Base-by-base conservation (phyloP, 306 rosid genomes). In the Corylus heterophylla region DNA sequence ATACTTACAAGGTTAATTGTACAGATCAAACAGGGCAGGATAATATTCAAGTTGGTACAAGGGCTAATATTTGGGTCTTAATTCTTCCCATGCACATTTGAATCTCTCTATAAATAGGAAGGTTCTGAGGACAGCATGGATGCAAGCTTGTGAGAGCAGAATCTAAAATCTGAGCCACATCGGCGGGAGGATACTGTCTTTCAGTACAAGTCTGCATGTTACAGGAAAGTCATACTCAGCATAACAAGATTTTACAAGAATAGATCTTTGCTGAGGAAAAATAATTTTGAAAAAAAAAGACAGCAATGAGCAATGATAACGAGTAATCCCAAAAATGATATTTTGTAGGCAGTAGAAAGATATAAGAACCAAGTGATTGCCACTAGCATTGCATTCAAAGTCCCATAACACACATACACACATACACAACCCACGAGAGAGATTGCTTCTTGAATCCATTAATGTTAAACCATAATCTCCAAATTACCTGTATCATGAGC, bases 1-100 rank as follows among this genome's bases (percentile, higher is more conserved):
- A 75, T 76, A 80, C 88, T 62, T 83, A 85, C 90, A 85, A 12
- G 16, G 29, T 67, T 56, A 72, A n/a, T 63, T 37, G 7, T 3
- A 75, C 27, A 22, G 63, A 79, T 52, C 42, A 51, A 75, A 48
- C 48, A 63, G 42, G 13, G 31, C 63, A 55, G 48, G 44, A 74
- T 47, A 49, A 16, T 69, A 77, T 29, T 92, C 87, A 95, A 76
- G 98, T 91, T 64, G 98, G 98, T 69, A 95, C 91, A 31, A 94
- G 91, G 59, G 93, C 95, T 76, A 92, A 84, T 66, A 94, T 91
- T 88, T 94, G 97, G 76, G 97, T 92, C 87, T 92, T 91, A 85
- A 95, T 90, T 85, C 90, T 90, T 76, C 98, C 97, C 89, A 95
- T 86, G 91, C 93, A 92, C 92, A 84, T 91, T 79, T 95, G 94